Evolutionary conservation across 768 basidiomycete genomes (phyloP).

Genomic region (Rhodotorula babjevae): DNA sequence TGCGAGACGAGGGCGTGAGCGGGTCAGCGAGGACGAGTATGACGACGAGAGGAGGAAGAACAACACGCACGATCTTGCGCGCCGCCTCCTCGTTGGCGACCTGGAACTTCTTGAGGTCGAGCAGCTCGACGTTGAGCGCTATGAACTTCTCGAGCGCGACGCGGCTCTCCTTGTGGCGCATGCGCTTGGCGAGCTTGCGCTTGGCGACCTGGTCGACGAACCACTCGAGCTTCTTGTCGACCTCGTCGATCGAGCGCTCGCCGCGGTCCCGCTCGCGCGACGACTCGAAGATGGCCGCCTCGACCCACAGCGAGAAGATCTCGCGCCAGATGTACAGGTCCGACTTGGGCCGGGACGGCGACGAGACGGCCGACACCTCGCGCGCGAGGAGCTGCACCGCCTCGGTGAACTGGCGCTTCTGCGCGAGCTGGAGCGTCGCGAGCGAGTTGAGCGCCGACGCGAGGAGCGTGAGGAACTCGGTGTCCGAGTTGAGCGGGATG

Average conservation of each 20-base stretch:
- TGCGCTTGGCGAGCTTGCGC: slow-evolving; percentile 56
- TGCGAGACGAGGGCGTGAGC: slow-evolving; percentile 16
- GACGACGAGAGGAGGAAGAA: neutral
- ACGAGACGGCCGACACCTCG: slow-evolving; percentile 45
- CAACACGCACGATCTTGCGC: slow-evolving; percentile 63
- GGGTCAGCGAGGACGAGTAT: neutral
- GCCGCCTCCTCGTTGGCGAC: slow-evolving; percentile 80
- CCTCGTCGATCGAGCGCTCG: slow-evolving; percentile 61
- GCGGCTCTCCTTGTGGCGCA: slow-evolving; percentile 59
- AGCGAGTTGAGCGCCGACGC: slow-evolving; percentile 56
- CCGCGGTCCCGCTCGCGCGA: slow-evolving; percentile 62
- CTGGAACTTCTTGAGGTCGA: slow-evolving; percentile 83
- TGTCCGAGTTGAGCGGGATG: slow-evolving; percentile 74
- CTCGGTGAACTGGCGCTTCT: slow-evolving; percentile 54
- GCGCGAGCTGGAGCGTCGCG: slow-evolving; percentile 52
- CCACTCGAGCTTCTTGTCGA: slow-evolving; percentile 60
- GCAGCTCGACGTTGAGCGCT: slow-evolving; percentile 67
- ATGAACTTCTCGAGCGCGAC: slow-evolving; percentile 66
- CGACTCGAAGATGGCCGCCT: slow-evolving; percentile 78
- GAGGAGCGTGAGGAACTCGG: slow-evolving; percentile 72
- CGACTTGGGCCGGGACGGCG: slow-evolving; percentile 48
- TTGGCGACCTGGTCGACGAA: slow-evolving; percentile 61
- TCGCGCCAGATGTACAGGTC: slow-evolving; percentile 86
- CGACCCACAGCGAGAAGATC: slow-evolving; percentile 80
- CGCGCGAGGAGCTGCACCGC: slow-evolving; percentile 53